Evolutionary conservation across 768 basidiomycete genomes (phyloP).

Genomic region (Suillus fuscotomentosus): DNA sequence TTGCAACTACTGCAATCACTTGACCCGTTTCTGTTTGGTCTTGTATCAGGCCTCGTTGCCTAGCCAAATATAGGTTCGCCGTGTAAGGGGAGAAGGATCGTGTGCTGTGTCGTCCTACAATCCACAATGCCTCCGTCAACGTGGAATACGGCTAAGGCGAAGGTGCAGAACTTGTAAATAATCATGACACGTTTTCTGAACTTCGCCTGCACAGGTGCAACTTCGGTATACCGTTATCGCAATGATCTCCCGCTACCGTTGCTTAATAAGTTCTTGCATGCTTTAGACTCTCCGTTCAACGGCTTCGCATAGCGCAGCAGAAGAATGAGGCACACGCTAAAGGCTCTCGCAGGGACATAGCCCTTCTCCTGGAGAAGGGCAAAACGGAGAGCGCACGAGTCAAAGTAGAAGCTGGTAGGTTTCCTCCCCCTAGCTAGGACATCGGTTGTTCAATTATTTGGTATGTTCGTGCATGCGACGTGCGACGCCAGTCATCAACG

Average conservation of each 20-base stretch:
- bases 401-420: constrained; percentile 80
- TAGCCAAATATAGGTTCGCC: neutral
- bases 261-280: constrained; percentile 4
- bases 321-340: constrained; percentile 90
- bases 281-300: constrained; percentile 77
- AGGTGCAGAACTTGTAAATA: constrained; percentile 32
- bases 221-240: constrained; percentile 35
- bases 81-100: neutral
- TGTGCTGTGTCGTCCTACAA: neutral
- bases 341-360: constrained; percentile 73
- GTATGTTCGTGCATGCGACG: neutral
- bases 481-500: constrained; percentile 63
- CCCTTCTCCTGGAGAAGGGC: constrained; percentile 71
- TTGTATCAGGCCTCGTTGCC: neutral
- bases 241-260: neutral
- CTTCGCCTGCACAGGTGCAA: constrained; percentile 39
- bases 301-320: constrained; percentile 81
- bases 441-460: constrained; percentile 17
- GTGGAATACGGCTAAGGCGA: constrained; percentile 65
- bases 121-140: constrained; percentile 28
- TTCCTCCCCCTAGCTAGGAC: constrained; percentile 14
- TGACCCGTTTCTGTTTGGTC: neutral
- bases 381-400: constrained; percentile 84
- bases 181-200: neutral
- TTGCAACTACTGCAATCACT: neutral